A percentile compares a stretch with the other conserved stretches of the same genome.
These are phyloP conservation scores for Diaporthe sp. DNA, from an alignment of 2,329 filamentous ascomycete species.

Conservation along the genomic window DNA sequence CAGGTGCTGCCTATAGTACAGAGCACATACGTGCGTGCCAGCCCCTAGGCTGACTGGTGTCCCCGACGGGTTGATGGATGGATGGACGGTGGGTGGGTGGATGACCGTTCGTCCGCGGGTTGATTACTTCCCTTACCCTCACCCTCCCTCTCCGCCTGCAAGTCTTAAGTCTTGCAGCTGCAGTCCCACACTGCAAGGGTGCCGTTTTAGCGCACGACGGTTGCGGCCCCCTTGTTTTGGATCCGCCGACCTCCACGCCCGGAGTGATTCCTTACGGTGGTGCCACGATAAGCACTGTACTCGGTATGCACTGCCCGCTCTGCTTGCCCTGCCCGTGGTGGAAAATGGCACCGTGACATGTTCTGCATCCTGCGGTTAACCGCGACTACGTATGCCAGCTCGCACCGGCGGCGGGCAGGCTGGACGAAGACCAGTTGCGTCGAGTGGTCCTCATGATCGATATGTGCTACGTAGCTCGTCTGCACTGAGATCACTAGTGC, in stretches of 20 bases:
- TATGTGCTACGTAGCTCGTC: not conserved
- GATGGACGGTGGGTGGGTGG: not conserved
- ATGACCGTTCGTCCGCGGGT: not conserved
- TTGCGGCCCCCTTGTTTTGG: slow-evolving; percentile 30
- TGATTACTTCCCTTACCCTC: slow-evolving; percentile 23
- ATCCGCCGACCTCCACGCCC: slow-evolving; percentile 23
- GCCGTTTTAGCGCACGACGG: slow-evolving; percentile 23
- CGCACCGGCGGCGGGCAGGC: not conserved
- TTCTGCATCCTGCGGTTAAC: slow-evolving; percentile 27
- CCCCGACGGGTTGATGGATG: not conserved
- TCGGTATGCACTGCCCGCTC: not conserved
- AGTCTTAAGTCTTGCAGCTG: slow-evolving; percentile 20
- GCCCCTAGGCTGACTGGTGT: not conserved
- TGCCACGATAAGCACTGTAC: slow-evolving; percentile 9
- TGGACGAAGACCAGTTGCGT: not conserved
- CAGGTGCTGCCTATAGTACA: not conserved
- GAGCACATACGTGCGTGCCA: not conserved
- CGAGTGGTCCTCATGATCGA: not conserved
- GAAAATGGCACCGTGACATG: slow-evolving; percentile 8
- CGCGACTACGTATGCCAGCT: not conserved
- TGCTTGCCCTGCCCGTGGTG: not conserved
- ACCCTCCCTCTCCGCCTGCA: not conserved
- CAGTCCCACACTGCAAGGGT: slow-evolving; percentile 20
- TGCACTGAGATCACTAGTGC: not conserved
- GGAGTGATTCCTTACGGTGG: not conserved